Evolutionary conservation across 106 monocot species (phyloP), one percentile per base, ranked within the genome.

Genomic region (Dioscorea dumetorum): DNA sequence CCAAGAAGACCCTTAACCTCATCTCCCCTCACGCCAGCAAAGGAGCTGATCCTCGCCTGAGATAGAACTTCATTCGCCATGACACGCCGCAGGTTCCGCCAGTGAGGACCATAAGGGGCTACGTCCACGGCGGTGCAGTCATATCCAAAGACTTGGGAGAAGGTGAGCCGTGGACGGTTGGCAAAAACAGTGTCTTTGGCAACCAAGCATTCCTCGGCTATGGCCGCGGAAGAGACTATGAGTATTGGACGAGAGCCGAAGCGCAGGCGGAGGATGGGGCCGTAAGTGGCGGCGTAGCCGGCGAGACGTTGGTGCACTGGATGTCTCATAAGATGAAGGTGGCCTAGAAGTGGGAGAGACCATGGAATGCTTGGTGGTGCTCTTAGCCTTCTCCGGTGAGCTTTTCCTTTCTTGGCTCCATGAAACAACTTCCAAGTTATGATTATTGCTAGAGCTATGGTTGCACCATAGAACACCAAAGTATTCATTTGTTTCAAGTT

Each of bases 51-150:
- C 19, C 76, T 35, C 19, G 69, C 20, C 10, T 66, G 13, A 2
- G 81, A 76, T 21, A 76, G 31, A 22, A 76, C 16, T 48, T 76
- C 72, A 16, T 41, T 14, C 18, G 62, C 41, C 24, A 76, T 22
- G 56, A 81, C 68, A 24, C 76, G 76, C 24, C 81, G 72, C 8
- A 81, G 60, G 52, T 57, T 68, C 15, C 76, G 81, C 81, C 72
- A 81, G 24, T 72, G 61, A 51, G 66, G 76, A n/a, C 76, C 67
- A 32, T 81, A 76, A 20, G 62, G 33, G 52, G 81, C 58, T 12
- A 20, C 19, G 32, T 34, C 72, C 54, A 76, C 22, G 24, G 49
- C 16, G 48, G 71, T 67, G 63, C 58, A 48, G 57, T 63, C 50
- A 63, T 76, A 76, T 3, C 28, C 28, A 3, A 28, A 28, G 2